Percentiles rank a stretch among this genome's conserved stretches.
phyloP scores from a whole-genome alignment of 768 basidiomycete genomes.

The Agrocybe pediades region DNA sequence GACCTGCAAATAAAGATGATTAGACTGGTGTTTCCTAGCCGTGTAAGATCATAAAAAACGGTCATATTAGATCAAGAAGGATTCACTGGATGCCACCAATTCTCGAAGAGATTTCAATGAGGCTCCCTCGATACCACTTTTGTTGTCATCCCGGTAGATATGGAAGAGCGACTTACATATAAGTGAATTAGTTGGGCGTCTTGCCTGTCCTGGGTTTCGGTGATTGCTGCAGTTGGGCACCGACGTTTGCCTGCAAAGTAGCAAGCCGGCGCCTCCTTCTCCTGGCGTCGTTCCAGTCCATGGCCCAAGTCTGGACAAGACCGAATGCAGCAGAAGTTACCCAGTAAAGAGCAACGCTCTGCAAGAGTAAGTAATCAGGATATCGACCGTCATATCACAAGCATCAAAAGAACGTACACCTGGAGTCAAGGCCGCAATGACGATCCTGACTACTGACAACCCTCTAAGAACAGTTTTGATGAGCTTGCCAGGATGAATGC shows the following conservation, averaged over 20 bases:
- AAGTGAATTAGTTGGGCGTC: background rate
- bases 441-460: constrained; percentile 66
- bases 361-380: background rate
- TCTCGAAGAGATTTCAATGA: constrained; percentile 28
- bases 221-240: background rate
- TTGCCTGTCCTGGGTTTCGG: background rate
- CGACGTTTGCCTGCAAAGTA: background rate
- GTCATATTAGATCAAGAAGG: constrained; percentile 95
- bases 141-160: constrained; percentile 61
- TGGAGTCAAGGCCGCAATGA: constrained; percentile 67
- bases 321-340: constrained; percentile 75
- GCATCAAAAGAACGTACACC: constrained; percentile 50
- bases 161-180: constrained; percentile 24
- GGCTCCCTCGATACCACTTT: constrained; percentile 77
- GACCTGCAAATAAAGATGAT: background rate
- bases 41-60: constrained; percentile 9
- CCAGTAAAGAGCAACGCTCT: constrained; percentile 80
- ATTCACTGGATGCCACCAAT: constrained; percentile 56
- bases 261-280: constrained; percentile 27
- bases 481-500: constrained; percentile 42
- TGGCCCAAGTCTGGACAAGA: constrained; percentile 70
- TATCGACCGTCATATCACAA: background rate
- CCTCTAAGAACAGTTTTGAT: constrained; percentile 57
- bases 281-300: constrained; percentile 64
- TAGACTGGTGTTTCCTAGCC: background rate